Conservation (phyloP, 345 rosid species). For the Salix koriyanagi region DNA sequence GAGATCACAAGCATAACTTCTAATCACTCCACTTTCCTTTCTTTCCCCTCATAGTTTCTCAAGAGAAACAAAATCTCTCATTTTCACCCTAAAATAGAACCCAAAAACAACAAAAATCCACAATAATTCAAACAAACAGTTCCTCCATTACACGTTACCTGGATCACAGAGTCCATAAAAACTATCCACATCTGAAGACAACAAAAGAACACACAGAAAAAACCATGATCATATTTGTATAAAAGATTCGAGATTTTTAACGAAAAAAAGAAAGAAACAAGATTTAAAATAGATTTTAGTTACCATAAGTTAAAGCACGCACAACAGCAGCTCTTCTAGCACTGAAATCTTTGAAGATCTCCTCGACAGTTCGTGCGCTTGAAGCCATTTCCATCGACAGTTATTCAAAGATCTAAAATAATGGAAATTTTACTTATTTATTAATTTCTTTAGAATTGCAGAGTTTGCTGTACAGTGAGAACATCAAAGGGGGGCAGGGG, state of each 20-base stretch:
- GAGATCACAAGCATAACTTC: neutral
- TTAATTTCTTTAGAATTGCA: neutral
- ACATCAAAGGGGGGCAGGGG: neutral
- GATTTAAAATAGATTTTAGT: neutral
- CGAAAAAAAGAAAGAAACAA: neutral
- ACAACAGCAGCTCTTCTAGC: constrained; percentile 19
- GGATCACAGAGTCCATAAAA: constrained; percentile 23
- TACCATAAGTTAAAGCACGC: constrained; percentile 21
- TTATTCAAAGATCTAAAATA: neutral
- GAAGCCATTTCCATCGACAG: constrained; percentile 23
- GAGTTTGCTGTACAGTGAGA: neutral
- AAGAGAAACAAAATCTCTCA: neutral
- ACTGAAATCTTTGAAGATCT: constrained; percentile 22
- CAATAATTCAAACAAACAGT: constrained; percentile 3
- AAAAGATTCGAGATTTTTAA: neutral
- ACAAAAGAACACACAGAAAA: neutral
- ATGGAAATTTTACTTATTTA: no score
- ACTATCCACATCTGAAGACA: constrained; percentile 15
- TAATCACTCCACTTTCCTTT: neutral
- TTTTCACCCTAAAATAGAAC: neutral
- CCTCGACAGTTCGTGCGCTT: constrained; percentile 18
- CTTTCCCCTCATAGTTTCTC: neutral
- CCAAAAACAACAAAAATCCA: neutral
- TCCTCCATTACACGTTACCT: constrained; percentile 9
- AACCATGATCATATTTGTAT: neutral